Conservation (phyloP, 139 green algal genomes). For the Raphidocelis subcapitata region DNA sequence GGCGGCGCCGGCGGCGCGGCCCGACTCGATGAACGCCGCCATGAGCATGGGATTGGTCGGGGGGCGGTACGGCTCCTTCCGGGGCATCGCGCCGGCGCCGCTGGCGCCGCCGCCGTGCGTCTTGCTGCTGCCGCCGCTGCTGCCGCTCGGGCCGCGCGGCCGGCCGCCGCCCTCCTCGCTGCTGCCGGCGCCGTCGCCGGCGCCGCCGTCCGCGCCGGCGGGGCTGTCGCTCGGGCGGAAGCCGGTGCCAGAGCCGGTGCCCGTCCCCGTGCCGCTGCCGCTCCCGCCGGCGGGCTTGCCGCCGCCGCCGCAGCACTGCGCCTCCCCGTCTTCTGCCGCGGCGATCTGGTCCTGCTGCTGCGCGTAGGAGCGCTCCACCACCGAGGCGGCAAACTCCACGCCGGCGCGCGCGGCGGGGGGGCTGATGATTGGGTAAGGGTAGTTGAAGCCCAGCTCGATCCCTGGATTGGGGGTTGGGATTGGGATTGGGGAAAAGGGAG, state of each 20-base stretch:
- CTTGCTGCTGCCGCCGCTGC: slow-evolving; percentile 20
- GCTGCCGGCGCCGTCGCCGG: too few relatives aligned
- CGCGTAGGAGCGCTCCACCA: slow-evolving; percentile 25
- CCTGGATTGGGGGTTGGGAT: slow-evolving; percentile 39
- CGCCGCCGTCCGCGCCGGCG: neutral
- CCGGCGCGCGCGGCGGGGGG: slow-evolving; percentile 22
- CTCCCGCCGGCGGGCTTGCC: too few relatives aligned
- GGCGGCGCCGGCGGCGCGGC: neutral
- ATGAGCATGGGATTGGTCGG: slow-evolving; percentile 21
- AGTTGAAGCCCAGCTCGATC: slow-evolving; percentile 71
- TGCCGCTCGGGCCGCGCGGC: neutral
- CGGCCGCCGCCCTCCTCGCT: neutral
- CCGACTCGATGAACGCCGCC: slow-evolving; percentile 17
- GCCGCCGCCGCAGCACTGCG: neutral
- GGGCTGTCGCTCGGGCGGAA: neutral
- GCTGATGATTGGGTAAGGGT: slow-evolving; percentile 66
- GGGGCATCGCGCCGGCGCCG: neutral
- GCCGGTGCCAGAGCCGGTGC: neutral
- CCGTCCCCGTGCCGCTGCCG: neutral
- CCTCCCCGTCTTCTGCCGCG: neutral
- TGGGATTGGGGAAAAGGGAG: too few relatives aligned
- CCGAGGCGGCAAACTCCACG: slow-evolving; percentile 15
- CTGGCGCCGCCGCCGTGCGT: neutral
- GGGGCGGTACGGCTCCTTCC: slow-evolving; percentile 6
- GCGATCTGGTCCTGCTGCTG: neutral